Base-by-base conservation (phyloP, 768 basidiomycete genomes). In the Rickenella mellea region DNA sequence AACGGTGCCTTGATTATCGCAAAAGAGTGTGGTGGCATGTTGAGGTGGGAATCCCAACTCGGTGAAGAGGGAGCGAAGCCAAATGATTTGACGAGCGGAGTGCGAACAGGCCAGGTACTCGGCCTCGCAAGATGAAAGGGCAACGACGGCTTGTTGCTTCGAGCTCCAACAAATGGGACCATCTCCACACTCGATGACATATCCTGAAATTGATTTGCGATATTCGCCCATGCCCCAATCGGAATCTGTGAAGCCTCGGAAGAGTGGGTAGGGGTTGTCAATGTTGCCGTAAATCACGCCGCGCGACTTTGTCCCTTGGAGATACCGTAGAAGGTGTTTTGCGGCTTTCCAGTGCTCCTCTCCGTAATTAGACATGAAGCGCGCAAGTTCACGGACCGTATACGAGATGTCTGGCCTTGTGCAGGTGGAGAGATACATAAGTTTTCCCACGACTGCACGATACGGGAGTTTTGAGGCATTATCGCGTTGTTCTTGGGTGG, bases 51-150 rank as follows among this genome's bases (percentile, higher is more conserved):
- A 38, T 1, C 55, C 55, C 9, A 57, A 30, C 38, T 64, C 60
- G 0, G 39, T 6, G 2, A 65, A 42, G 15, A 68, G 39, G 27
- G 53, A 54, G 4, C 43, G 27, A 40, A 65, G 50, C 64, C 61
- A 66, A 9, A 55, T 27, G 2, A 61, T 52, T 30, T 67, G 60
- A 42, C 55, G 51, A 17, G 54, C 47, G 4, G 64, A 58, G 30
- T 55, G 46, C 1, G 52, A 49, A 2, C 59, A 56, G 8, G 66
- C 56, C 28, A 67, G 57, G 47, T 61, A 65, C 42, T 70, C 63
- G 21, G 65, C 62, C 48, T 70, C 67, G 2, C 60, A 63, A 0
- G 60, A 65, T 1, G 66, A 69, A 2, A 61, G 48, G 0, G 67
- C 55, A 14, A 70, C 63, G 28, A 62, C 49, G 1, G 52, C 9